Percentiles rank a stretch among this genome's conserved stretches.
Conservation (phyloP, 2,329 filamentous ascomycete species). For the Sporothrix dimorphospora region DNA sequence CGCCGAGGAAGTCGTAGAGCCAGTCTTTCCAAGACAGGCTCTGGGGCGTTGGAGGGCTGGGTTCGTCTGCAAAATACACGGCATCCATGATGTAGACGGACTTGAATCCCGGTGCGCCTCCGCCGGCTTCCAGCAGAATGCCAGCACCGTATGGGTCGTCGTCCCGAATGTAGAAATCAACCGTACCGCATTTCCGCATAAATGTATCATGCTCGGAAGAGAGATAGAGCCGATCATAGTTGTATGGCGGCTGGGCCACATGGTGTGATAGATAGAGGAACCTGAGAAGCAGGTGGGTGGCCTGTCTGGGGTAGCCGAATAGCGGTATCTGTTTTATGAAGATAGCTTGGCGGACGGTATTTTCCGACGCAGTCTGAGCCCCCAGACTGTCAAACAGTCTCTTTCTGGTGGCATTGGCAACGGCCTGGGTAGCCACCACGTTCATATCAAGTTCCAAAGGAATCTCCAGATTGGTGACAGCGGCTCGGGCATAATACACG, state of each 20-base stretch:
- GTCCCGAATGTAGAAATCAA: not conserved
- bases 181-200: not conserved
- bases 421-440: not conserved
- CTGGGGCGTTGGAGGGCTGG: not conserved
- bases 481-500: slow-evolving; percentile 8
- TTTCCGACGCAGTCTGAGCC: not conserved
- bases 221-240: not conserved
- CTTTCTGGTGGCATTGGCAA: not conserved
- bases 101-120: no score
- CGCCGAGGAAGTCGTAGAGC: not conserved
- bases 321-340: not conserved
- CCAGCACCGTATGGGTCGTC: slow-evolving; percentile 1
- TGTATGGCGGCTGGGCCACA: not conserved
- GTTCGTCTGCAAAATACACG: not conserved
- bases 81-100: not conserved
- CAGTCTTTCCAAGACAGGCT: slow-evolving; percentile 14
- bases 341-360: not conserved
- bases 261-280: slow-evolving; percentile 14
- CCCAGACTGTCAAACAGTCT: slow-evolving; percentile 6
- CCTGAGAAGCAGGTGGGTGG: not conserved
- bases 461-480: not conserved
- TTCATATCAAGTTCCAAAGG: not conserved
- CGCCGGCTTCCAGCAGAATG: no score
- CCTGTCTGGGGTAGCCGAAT: not conserved
- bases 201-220: not conserved